phyloP scores from a whole-genome alignment of 2,329 filamentous ascomycete genomes.

The Scytalidium sp. region DNA sequence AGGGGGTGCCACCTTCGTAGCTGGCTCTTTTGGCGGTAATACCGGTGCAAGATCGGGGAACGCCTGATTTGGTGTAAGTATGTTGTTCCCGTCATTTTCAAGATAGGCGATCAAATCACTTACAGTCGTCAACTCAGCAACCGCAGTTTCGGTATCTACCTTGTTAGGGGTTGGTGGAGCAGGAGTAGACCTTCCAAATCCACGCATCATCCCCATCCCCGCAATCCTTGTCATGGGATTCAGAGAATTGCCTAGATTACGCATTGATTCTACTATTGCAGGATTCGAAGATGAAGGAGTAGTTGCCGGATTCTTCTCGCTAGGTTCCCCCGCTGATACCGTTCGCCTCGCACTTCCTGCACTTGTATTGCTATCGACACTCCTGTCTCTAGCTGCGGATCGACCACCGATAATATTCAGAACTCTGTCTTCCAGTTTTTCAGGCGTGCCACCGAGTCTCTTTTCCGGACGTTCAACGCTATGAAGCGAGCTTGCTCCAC shows the following conservation, averaged over 20 bases:
- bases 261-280: constrained; percentile 74
- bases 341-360: constrained; percentile 57
- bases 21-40: constrained; percentile 53
- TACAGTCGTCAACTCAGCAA: constrained; percentile 51
- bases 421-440: constrained; percentile 60
- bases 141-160: constrained; percentile 45
- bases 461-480: constrained; percentile 28
- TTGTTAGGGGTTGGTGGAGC: constrained; percentile 38
- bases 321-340: constrained; percentile 39
- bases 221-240: constrained; percentile 81
- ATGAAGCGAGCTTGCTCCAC: constrained; percentile 49
- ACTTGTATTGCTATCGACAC: constrained; percentile 70
- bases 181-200: constrained; percentile 59
- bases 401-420: constrained; percentile 70
- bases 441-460: constrained; percentile 25
- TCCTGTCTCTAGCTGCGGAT: constrained; percentile 62
- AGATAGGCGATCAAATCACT: constrained; percentile 19
- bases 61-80: constrained; percentile 37
- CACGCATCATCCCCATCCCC: constrained; percentile 69
- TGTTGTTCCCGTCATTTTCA: background rate
- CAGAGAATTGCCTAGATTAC: constrained; percentile 74
- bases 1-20: constrained; percentile 59
- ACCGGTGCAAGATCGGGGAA: constrained; percentile 57
- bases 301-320: constrained; percentile 34
- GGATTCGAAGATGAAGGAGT: constrained; percentile 43